phyloP scores from a whole-genome alignment of 2,329 filamentous ascomycete species.

The Phyllosticta citribraziliensis region DNA sequence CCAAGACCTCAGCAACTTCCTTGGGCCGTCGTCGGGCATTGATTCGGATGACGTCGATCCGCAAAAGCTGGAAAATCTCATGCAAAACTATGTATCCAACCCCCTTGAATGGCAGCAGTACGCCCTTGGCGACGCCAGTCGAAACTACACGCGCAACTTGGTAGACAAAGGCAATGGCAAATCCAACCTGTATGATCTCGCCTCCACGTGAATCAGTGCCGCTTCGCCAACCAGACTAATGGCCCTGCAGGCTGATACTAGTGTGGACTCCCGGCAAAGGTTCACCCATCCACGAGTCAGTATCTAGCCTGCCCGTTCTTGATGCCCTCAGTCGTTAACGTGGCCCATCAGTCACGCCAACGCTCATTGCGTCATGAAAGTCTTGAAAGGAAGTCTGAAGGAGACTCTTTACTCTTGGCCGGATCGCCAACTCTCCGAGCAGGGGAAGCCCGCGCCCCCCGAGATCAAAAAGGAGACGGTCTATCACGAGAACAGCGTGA shows the following conservation, averaged over 20 bases:
- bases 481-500: conserved; percentile 63
- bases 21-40: conserved; percentile 74
- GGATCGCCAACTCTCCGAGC: conserved; percentile 32
- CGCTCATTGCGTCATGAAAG: conserved; percentile 87
- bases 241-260: conserved; percentile 56
- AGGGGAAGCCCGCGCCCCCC: conserved; percentile 45
- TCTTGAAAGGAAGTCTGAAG: conserved; percentile 65
- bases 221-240: conserved; percentile 12
- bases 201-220: background rate
- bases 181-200: conserved; percentile 50
- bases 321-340: background rate
- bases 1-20: conserved; percentile 57
- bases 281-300: conserved; percentile 71
- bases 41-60: conserved; percentile 75
- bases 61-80: conserved; percentile 57
- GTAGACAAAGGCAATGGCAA: conserved; percentile 84
- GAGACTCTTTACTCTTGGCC: conserved; percentile 79
- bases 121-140: conserved; percentile 59
- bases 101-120: conserved; percentile 64
- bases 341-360: conserved; percentile 41
- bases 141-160: conserved; percentile 76
- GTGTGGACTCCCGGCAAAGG: conserved; percentile 81
- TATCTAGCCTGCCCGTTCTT: background rate
- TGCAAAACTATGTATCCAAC: conserved; percentile 63
- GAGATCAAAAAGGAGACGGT: conserved; percentile 55